phyloP scores from a whole-genome alignment of 2,329 filamentous ascomycete species.

The Parastagonospora avenae region DNA sequence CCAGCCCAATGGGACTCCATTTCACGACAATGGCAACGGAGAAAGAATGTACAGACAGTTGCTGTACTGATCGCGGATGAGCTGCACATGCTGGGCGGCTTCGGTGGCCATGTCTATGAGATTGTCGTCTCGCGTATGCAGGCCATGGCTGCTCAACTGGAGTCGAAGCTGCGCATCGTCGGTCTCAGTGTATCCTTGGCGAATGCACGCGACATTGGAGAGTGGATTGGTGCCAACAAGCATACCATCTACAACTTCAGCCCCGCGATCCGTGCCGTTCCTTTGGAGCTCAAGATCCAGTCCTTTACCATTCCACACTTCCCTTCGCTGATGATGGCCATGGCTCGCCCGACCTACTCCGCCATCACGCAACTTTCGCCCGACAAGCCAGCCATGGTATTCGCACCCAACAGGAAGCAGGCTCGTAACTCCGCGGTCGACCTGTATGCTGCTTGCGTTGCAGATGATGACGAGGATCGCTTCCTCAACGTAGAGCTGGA shows the following conservation, averaged over 20 bases:
- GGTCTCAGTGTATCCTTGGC: conserved; percentile 90
- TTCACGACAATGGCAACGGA: conserved; percentile 93
- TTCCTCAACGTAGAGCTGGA: conserved; percentile 86
- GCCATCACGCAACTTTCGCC: conserved; percentile 87
- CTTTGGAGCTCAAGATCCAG: conserved; percentile 91
- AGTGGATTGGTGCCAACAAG: conserved; percentile 97
- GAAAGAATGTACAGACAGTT: conserved; percentile 92
- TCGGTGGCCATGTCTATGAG: conserved; percentile 89
- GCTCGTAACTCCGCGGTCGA: conserved; percentile 86
- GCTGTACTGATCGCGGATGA: conserved; percentile 94
- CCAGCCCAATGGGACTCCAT: conserved; percentile 95
- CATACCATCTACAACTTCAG: conserved; percentile 99
- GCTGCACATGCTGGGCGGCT: conserved; percentile 87
- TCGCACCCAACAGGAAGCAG: conserved; percentile 93
- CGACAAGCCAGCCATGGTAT: conserved; percentile 87
- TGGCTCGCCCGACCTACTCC: conserved; percentile 92
- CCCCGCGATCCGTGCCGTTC: conserved; percentile 84
- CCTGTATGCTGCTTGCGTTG: conserved; percentile 81
- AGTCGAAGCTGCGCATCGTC: conserved; percentile 83
- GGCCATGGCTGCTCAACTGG: conserved; percentile 87
- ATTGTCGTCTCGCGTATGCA: conserved; percentile 98
- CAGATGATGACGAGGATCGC: conserved; percentile 89
- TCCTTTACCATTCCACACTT: conserved; percentile 96
- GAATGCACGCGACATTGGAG: conserved; percentile 90
- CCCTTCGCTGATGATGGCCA: conserved; percentile 96